Conservation (phyloP, 441 rosid genomes). For the Euphorbia schlechtendalii region DNA sequence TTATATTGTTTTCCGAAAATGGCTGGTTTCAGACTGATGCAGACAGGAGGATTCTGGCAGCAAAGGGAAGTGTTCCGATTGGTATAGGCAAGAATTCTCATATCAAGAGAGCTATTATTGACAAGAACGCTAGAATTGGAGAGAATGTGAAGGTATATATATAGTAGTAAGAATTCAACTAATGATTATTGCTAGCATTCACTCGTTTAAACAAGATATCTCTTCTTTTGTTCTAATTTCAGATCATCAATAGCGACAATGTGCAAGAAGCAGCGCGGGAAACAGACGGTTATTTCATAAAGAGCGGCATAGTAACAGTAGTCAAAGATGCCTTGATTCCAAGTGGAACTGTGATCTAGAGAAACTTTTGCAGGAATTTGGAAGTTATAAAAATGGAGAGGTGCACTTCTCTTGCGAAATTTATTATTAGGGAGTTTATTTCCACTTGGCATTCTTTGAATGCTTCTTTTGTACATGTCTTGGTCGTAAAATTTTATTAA, state of each 20-base stretch:
- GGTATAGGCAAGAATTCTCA: slow-evolving; percentile 85
- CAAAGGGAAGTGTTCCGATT: slow-evolving; percentile 90
- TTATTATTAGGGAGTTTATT: too few species aligned
- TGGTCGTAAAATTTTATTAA: too few species aligned
- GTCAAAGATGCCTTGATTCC: slow-evolving; percentile 95
- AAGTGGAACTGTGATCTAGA: slow-evolving; percentile 68
- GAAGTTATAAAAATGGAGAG: too few species aligned
- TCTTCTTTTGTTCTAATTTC: slow-evolving; percentile 1
- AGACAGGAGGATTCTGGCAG: slow-evolving; percentile 78
- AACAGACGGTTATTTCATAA: slow-evolving; percentile 90
- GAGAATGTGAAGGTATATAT: slow-evolving; percentile 66
- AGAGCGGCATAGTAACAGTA: slow-evolving; percentile 89
- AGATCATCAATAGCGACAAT: slow-evolving; percentile 67
- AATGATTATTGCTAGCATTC: background rate
- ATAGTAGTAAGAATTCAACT: background rate
- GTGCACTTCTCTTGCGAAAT: too few species aligned
- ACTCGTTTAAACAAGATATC: background rate
- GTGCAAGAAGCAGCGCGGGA: slow-evolving; percentile 96
- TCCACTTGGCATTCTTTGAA: too few species aligned
- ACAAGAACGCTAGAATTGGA: slow-evolving; percentile 92
- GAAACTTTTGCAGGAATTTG: background rate
- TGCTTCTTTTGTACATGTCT: too few species aligned
- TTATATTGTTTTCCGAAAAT: background rate
- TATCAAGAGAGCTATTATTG: slow-evolving; percentile 86
- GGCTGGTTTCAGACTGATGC: slow-evolving; percentile 64